Conservation (phyloP, 805 yeast genomes). For the Lipomyces orientalis region DNA sequence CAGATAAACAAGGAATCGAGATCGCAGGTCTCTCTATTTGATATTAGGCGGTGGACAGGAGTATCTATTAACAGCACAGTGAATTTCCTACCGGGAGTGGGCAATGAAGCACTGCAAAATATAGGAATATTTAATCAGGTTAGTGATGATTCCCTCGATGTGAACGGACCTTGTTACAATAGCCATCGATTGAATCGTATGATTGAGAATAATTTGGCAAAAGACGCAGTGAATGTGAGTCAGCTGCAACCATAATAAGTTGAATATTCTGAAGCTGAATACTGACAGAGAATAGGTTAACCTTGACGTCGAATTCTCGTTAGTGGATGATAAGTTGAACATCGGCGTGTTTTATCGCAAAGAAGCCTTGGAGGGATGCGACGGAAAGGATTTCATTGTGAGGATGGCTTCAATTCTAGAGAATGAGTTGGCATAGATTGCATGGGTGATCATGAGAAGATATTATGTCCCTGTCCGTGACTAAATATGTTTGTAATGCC, state of each 20-base stretch:
- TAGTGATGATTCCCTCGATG: background rate
- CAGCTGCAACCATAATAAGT: background rate
- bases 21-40: constrained; percentile 29
- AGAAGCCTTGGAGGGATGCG: constrained; percentile 8
- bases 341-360: constrained; percentile 35
- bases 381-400: constrained; percentile 4
- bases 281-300: constrained; percentile 9
- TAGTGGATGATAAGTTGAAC: constrained; percentile 19
- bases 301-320: constrained; percentile 36
- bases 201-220: background rate
- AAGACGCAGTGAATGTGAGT: constrained; percentile 10
- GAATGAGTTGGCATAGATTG: background rate
- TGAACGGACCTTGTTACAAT: background rate
- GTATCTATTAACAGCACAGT: constrained; percentile 30
- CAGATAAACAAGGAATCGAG: constrained; percentile 17
- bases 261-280: background rate
- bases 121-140: background rate
- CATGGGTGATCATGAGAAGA: too few species aligned
- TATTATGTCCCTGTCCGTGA: too few species aligned
- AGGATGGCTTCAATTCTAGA: constrained; percentile 9
- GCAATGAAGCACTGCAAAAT: background rate
- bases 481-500: background rate
- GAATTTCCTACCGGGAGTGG: constrained; percentile 31
- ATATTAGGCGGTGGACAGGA: constrained; percentile 32
- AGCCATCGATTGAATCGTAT: background rate